Base-by-base conservation (phyloP, 2,329 filamentous ascomycete genomes). In the Colletotrichum sp. region DNA sequence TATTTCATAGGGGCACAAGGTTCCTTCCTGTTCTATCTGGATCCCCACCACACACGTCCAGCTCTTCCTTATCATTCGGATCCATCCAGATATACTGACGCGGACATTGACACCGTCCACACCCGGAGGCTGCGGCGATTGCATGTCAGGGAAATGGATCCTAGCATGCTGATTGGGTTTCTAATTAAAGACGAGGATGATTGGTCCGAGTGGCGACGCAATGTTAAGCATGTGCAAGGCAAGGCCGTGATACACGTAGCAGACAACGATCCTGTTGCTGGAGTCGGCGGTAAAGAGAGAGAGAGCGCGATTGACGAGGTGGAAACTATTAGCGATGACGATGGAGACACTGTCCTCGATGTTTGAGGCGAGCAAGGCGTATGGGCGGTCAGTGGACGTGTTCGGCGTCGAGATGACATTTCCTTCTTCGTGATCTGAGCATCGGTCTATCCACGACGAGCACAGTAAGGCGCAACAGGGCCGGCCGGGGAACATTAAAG, bases 121-220 rank as follows among this genome's bases (percentile, higher is more conserved):
- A 98, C 96, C 1, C 91, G 95, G 66, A 93, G 96, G 64, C 86
- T 99, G 22, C 92, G 96, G 48, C 91, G 94, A 71, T 89, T 99
- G 34, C 93, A 97, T 79, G 90, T 99, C 65, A 92, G 93, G 75
- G 96, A 98, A 81, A 97, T 99, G 95, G 97, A 99, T 80, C 97
- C 97, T 0, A 98, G 96, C 81, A 99, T 99, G 97, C 87, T 99
- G 56, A 95, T 99, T 78, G 96, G 95, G 6, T 98, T 98, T 81
- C 86, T 99, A 43, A 96, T 99, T 77, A 91, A 90, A 55, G 92
- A 94, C 74, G 93, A 96, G 79, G 90, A 93, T 58, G 97, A 99
- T 79, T 98, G 96, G 94, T 86, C 90, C 52, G 90, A 92, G 69
- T 98, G 96, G 96, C 94, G 95, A 81, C 88, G 91, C 74, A 90